Base-by-base conservation (phyloP, 1,284 basidiomycete species). In the Serendipita sp. region DNA sequence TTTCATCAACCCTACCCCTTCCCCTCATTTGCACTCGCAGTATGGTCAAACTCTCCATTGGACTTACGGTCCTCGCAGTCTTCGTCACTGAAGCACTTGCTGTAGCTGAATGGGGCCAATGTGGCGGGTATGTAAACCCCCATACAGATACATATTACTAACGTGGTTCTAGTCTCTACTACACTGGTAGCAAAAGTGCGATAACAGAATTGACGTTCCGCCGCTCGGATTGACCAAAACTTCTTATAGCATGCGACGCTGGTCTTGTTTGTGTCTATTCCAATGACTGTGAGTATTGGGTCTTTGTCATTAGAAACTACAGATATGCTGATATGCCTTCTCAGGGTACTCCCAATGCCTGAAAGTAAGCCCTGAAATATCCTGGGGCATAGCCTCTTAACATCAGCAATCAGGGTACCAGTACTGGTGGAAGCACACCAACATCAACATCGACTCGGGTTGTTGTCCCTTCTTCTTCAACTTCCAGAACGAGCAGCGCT, bases 61-160 rank as follows among this genome's bases (percentile, higher is more conserved):
- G 29, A 30, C n/a, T 35, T 35, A 26, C 53, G 8, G 47, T 58
- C n/a, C 17, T 58, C 17, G 29, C 34, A n/a, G 17, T 29, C 10
- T 29, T 58, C 53, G 8, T 35, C 32, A 10, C 53, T 34, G 32
- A 34, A n/a, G 53, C n/a, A 10, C 15, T 5, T 8, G 53, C 53
- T 32, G 53, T 58, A 4, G 8, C 26, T n/a, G 53, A 58, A 32
- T 58, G 53, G 53, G 53, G 53, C 10, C 53, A 58, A 58, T 58
- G 53, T n/a, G 53, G 38, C 38, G 38, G 38, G 38, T 41, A 41
- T 41, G 13, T 5, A 41, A 41, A 13, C 38, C 38, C 13, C 5
- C 13, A 5, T 41, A 41, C 5, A 41, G 38, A 41, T 41, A 41
- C 38, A 41, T 13, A 41, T 6, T 41, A 41, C 13, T 41, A 13